Conservation (phyloP, 192 early-diverging fungal species). For the Borealophlyctis nickersoniae region DNA sequence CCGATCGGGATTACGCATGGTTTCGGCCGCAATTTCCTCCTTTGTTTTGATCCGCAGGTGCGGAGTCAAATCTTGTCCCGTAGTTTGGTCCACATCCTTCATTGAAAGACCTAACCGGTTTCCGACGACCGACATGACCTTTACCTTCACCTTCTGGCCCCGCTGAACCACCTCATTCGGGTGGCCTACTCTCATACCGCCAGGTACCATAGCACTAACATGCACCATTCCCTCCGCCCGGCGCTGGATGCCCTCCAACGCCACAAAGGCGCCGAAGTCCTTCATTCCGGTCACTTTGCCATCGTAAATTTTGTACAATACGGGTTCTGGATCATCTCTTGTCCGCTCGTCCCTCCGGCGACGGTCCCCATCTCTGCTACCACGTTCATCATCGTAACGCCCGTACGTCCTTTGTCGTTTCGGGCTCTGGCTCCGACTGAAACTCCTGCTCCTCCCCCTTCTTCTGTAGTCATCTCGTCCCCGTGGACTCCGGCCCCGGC, state of each 20-base stretch:
- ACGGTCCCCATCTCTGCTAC: slow-evolving; percentile 19
- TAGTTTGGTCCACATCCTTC: slow-evolving; percentile 94
- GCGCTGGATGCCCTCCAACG: slow-evolving; percentile 73
- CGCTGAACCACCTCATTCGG: slow-evolving; percentile 84
- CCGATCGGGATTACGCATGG: slow-evolving; percentile 63
- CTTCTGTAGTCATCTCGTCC: slow-evolving; percentile 13
- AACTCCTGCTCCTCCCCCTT: slow-evolving; percentile 20
- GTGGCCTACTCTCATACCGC: slow-evolving; percentile 65
- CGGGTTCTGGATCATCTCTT: slow-evolving; percentile 66
- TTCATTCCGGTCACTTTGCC: slow-evolving; percentile 80
- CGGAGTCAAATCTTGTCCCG: slow-evolving; percentile 84
- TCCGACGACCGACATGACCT: slow-evolving; percentile 88
- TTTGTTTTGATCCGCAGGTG: slow-evolving; percentile 65
- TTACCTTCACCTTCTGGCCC: slow-evolving; percentile 84
- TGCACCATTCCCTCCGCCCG: slow-evolving; percentile 90
- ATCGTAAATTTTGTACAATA: slow-evolving; percentile 90
- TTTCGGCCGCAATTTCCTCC: slow-evolving; percentile 63
- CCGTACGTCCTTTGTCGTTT: too few relatives aligned
- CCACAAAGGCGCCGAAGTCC: slow-evolving; percentile 93
- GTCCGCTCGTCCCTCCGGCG: slow-evolving; percentile 13
- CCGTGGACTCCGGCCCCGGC: slow-evolving; percentile 28
- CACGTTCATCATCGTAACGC: slow-evolving; percentile 18
- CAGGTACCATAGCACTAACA: slow-evolving; percentile 65
- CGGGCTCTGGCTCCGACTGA: slow-evolving; percentile 19
- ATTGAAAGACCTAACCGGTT: slow-evolving; percentile 82